phyloP scores from a whole-genome alignment of 345 rosid genomes.

The Aquilaria sinensis region DNA sequence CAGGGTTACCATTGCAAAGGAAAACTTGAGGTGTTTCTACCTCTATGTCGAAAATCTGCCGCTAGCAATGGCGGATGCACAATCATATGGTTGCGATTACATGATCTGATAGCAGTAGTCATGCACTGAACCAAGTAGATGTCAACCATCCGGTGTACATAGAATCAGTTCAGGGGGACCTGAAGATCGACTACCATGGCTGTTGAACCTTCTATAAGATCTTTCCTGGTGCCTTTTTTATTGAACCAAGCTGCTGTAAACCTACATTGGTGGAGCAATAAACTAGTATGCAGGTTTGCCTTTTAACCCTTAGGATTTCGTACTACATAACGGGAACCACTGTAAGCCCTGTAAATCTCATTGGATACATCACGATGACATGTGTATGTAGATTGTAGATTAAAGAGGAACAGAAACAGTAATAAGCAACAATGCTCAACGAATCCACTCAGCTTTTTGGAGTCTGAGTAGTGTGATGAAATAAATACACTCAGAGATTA shows the following conservation, averaged over 20 bases:
- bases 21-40: constrained; percentile 47
- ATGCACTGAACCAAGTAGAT: background rate
- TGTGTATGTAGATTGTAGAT: constrained; percentile 7
- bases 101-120: constrained; percentile 40
- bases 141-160: constrained; percentile 22
- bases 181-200: constrained; percentile 12
- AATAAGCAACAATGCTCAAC: background rate
- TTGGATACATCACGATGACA: background rate
- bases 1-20: constrained; percentile 35
- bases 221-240: background rate
- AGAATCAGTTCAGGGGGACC: constrained; percentile 9
- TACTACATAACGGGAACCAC: background rate
- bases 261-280: constrained; percentile 1
- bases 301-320: background rate
- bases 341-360: constrained; percentile 6
- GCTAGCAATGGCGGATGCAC: constrained; percentile 29
- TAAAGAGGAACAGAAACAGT: background rate
- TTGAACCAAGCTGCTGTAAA: constrained; percentile 13
- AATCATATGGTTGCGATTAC: constrained; percentile 43
- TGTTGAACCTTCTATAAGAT: constrained; percentile 3
- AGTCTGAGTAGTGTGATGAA: constrained; percentile 38
- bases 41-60: constrained; percentile 49
- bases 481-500: background rate
- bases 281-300: constrained; percentile 5
- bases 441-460: constrained; percentile 44